These are phyloP conservation scores for Aspergillus sp. DNA, from an alignment of 2,329 filamentous ascomycete species.

Conservation along the genomic window DNA sequence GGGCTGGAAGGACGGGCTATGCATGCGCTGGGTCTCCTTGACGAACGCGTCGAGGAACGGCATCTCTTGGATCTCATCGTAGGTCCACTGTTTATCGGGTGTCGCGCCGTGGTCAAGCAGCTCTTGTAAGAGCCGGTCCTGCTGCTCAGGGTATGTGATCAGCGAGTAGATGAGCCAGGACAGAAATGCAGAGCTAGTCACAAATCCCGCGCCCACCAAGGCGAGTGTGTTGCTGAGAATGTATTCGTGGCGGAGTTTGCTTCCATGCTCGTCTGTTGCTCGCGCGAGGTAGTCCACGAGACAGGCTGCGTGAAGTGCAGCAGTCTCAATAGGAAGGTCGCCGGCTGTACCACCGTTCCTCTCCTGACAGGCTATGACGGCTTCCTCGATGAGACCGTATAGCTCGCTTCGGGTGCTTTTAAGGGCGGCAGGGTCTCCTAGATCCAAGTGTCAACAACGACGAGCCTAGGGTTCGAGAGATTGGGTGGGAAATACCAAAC, in stretches of 20 bases:
- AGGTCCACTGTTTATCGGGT: constrained; percentile 41
- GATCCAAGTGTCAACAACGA: too few species aligned
- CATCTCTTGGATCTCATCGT: constrained; percentile 50
- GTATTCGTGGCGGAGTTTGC: constrained; percentile 48
- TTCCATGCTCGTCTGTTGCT: constrained; percentile 48
- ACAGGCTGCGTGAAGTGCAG: background rate
- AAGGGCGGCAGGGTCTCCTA: too few species aligned
- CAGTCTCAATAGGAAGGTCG: background rate
- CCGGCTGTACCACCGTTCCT: too few species aligned
- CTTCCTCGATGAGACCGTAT: too few species aligned
- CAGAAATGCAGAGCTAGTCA: constrained; percentile 56
- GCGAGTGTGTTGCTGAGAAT: constrained; percentile 45
- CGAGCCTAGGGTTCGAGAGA: too few species aligned
- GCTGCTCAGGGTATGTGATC: constrained; percentile 53
- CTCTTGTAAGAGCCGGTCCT: constrained; percentile 58
- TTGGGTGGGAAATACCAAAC: constrained; percentile 52
- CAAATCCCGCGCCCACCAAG: constrained; percentile 59
- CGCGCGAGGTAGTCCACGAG: background rate
- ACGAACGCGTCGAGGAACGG: constrained; percentile 43
- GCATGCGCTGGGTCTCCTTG: constrained; percentile 60
- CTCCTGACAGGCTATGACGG: too few species aligned
- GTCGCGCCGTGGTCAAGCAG: constrained; percentile 48
- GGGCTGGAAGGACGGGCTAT: constrained; percentile 63
- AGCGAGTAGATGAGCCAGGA: constrained; percentile 58
- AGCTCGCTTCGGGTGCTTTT: too few species aligned